Evolutionary conservation across 306 rosid species (phyloP).

Genomic region (Vigna nakashimae): DNA sequence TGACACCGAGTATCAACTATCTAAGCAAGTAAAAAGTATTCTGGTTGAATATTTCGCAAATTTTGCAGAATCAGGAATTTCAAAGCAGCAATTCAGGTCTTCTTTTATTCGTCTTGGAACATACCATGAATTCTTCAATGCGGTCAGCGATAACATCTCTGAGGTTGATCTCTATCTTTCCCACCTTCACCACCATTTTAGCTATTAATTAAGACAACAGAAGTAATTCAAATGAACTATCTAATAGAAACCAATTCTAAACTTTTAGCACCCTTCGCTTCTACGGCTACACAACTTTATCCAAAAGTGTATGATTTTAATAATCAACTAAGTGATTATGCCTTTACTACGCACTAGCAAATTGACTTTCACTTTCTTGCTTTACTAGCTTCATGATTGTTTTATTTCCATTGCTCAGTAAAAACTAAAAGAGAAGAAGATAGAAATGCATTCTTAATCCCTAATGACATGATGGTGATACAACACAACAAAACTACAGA

Average conservation of each 20-base stretch:
- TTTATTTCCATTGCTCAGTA: too few species aligned
- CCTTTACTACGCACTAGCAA: too few species aligned
- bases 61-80: not conserved
- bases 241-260: not conserved
- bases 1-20: not conserved
- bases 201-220: not conserved
- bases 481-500: too few species aligned
- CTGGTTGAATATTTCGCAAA: not conserved
- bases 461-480: too few species aligned
- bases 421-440: too few species aligned
- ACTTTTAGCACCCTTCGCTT: too few species aligned
- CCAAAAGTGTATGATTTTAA: not conserved
- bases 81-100: not conserved
- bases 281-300: too few species aligned
- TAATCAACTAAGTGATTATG: not conserved
- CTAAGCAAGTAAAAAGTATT: not conserved
- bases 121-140: not conserved
- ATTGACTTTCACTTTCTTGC: too few species aligned
- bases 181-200: too few species aligned
- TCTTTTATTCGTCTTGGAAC: conserved; percentile 23
- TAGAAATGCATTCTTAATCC: too few species aligned
- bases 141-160: not conserved
- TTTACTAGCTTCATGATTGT: too few species aligned
- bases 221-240: too few species aligned
- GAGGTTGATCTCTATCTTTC: not conserved